Evolutionary conservation across 2,329 filamentous ascomycete species (phyloP), one percentile per base, ranked within the genome.

Genomic region (Amauroascus niger): DNA sequence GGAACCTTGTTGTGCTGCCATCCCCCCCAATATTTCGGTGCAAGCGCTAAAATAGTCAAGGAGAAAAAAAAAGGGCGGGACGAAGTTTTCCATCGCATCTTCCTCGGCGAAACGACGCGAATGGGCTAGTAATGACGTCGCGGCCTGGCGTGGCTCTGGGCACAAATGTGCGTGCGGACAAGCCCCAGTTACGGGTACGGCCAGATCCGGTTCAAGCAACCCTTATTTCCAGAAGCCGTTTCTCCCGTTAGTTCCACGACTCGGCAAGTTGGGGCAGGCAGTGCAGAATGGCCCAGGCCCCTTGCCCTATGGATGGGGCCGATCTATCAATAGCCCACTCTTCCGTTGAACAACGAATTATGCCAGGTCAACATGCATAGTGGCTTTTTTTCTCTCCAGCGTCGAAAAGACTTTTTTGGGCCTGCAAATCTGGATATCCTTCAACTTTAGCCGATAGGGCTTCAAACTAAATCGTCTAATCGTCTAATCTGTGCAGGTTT

Each of bases 281-380:
- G 41, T 44, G 41, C 45, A 47, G 18, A 2, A 37, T 18, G 45
- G 30, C 45, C 30, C 45, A 35, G 18, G 45, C 28, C 45, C 33
- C 48, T n/a, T 20, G 48, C 48, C 48, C 48, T 50, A 50, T 32
- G 48, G 16, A 50, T 37, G 48, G 37, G 48, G 35, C 37, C 33
- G 48, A 50, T 50, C 48, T 50, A 50, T 41, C 48, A 50, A 50
- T 50, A 50, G 48, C 48, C 35, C 48, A 43, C 20, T 9, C 6
- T 28, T 11, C 32, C 30, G 33, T 16, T 26, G 20, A 39, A 18
- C 30, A 24, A 30, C 30, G 4, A 30, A 30, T 40, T 49, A 28
- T 49, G 47, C 47, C 47, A 49, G 47, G 40, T 49, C 33, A 37
- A 22, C 28, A 28, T 41, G 48, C 48, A 41, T 22, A 22, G 48